A percentile compares a stretch with the other conserved stretches of the same genome.
These are phyloP conservation scores for Serendipita sp. DNA, from an alignment of 768 basidiomycete species.

Conservation along the genomic window DNA sequence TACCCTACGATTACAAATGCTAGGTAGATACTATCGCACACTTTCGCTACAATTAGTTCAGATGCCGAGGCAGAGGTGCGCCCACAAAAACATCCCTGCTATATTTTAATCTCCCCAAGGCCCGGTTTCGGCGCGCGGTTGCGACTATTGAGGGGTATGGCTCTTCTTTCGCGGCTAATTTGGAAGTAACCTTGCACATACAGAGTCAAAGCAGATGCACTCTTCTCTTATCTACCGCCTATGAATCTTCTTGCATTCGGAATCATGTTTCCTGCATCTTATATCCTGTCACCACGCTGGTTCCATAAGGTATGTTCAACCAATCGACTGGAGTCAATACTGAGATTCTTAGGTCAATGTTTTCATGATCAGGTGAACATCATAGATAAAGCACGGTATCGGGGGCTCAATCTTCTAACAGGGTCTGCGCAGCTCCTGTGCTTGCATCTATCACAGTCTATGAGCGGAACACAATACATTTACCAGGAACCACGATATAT, in stretches of 20 bases:
- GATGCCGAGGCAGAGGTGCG: conserved; percentile 81
- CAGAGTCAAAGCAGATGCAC: conserved; percentile 73
- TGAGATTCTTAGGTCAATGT: conserved; percentile 51
- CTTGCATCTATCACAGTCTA: conserved; percentile 67
- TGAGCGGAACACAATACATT: conserved; percentile 65
- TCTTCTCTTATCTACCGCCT: conserved; percentile 79
- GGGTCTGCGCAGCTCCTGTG: conserved; percentile 71
- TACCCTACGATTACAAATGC: conserved; percentile 12
- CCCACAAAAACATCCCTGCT: neutral
- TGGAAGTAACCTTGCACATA: conserved; percentile 7
- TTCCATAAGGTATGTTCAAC: conserved; percentile 68
- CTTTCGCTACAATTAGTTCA: conserved; percentile 83
- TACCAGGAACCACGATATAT: conserved; percentile 45
- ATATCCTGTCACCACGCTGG: conserved; percentile 81
- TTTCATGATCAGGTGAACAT: conserved; percentile 56
- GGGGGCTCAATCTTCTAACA: conserved; percentile 15
- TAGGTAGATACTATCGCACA: conserved; percentile 75
- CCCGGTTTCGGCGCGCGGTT: conserved; percentile 89
- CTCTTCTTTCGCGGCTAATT: neutral
- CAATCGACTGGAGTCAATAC: conserved; percentile 14
- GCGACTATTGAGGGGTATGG: conserved; percentile 80
- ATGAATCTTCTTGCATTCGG: conserved; percentile 77
- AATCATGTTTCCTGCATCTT: conserved; percentile 75
- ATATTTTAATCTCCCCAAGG: conserved; percentile 27
- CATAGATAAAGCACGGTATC: conserved; percentile 2